Percentiles rank a stretch among this genome's conserved stretches.
phyloP scores from a whole-genome alignment of 345 rosid species.

The Laguncularia racemosa region DNA sequence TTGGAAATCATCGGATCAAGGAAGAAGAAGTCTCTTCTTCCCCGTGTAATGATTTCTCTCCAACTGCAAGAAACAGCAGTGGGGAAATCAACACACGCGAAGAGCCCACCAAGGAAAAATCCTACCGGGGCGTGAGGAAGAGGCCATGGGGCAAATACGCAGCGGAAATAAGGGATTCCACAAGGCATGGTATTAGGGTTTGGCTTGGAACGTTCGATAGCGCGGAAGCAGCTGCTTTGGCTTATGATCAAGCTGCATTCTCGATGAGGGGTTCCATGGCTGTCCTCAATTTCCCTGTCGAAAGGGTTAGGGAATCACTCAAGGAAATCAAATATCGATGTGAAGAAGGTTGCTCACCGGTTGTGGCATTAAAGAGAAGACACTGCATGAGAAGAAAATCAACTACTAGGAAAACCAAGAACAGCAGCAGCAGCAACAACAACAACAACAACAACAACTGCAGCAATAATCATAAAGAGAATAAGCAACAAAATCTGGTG shows the following conservation, averaged over 20 bases:
- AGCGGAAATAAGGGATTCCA: conserved; percentile 42
- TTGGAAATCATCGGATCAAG: conserved; percentile 2
- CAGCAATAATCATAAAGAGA: neutral
- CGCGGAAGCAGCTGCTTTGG: conserved; percentile 41
- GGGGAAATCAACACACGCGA: neutral
- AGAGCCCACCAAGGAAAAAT: conserved; percentile 14
- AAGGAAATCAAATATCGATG: conserved; percentile 21
- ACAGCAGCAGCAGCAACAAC: neutral
- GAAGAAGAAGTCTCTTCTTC: conserved; percentile 29
- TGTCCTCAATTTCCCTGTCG: conserved; percentile 35
- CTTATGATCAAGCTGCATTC: conserved; percentile 40
- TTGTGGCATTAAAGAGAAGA: conserved; percentile 27
- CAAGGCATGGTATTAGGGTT: conserved; percentile 32
- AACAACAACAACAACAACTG: too few species aligned
- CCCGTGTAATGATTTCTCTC: neutral
- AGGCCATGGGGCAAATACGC: conserved; percentile 51
- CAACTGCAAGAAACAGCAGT: neutral
- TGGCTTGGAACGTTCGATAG: conserved; percentile 44
- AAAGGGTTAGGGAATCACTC: conserved; percentile 33
- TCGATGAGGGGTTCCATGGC: conserved; percentile 36
- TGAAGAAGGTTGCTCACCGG: conserved; percentile 43
- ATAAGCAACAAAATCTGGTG: conserved; percentile 15
- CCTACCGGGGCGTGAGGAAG: conserved; percentile 37
- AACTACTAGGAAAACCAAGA: conserved; percentile 4
- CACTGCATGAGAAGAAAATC: conserved; percentile 36